phyloP scores from a whole-genome alignment of 306 rosid species.

The Dalbergia oliveri region DNA sequence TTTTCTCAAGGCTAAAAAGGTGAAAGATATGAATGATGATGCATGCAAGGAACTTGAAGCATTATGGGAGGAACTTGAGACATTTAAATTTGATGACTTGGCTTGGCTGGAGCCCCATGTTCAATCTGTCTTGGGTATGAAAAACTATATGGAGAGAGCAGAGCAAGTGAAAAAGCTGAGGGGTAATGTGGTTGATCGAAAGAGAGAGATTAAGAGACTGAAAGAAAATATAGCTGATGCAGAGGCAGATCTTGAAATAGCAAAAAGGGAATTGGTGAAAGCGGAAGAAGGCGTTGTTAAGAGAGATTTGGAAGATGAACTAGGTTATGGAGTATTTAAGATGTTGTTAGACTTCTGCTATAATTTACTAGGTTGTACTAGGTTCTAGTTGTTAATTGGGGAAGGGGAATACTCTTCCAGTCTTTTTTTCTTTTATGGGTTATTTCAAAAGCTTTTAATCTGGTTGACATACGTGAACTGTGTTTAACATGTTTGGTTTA shows the following conservation, averaged over 20 bases:
- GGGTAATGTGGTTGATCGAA: background rate
- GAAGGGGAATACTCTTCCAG: too few species aligned
- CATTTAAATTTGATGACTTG: constrained; percentile 16
- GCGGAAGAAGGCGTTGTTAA: background rate
- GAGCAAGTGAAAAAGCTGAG: background rate
- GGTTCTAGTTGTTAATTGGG: too few species aligned
- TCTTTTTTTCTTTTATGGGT: too few species aligned
- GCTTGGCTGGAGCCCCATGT: constrained; percentile 11
- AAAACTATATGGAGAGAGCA: background rate
- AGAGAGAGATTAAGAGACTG: background rate
- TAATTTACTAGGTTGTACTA: too few species aligned
- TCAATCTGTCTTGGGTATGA: constrained; percentile 1
- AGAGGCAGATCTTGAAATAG: constrained; percentile 21
- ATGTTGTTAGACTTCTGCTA: too few species aligned
- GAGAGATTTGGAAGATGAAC: background rate
- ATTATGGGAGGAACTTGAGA: constrained; percentile 42
- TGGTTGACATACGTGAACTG: too few species aligned
- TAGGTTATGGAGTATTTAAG: constrained; percentile 12
- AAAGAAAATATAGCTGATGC: background rate
- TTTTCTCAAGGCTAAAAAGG: constrained; percentile 35
- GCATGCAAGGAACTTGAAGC: background rate
- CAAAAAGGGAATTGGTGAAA: constrained; percentile 27
- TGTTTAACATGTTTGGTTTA: too few species aligned
- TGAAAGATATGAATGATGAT: constrained; percentile 2
- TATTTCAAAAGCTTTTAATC: too few species aligned